Conservation (phyloP, 2,329 filamentous ascomycete genomes). For the Drechslerella dactyloides region DNA sequence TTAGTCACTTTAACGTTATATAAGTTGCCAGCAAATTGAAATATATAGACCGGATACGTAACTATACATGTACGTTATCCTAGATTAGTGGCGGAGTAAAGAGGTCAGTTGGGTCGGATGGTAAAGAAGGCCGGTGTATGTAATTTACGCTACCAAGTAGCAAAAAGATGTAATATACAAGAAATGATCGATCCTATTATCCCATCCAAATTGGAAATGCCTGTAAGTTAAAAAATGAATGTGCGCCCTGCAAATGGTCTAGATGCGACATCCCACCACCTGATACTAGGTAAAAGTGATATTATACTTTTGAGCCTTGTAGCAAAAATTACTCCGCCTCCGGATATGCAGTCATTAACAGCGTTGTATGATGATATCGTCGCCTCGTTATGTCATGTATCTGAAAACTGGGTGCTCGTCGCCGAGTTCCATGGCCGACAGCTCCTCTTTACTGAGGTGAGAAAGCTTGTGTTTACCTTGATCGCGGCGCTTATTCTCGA, state of each 20-base stretch:
- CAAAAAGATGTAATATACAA: neutral
- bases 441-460: conserved; percentile 66
- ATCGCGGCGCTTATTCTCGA: conserved; percentile 68
- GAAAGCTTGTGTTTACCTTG: conserved; percentile 60
- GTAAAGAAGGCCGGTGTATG: too few relatives aligned
- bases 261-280: conserved; percentile 7
- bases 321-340: too few relatives aligned
- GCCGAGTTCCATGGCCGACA: conserved; percentile 65
- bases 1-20: too few relatives aligned
- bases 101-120: too few relatives aligned
- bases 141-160: neutral
- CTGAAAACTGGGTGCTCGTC: conserved; percentile 68
- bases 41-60: too few relatives aligned
- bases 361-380: neutral
- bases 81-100: too few relatives aligned
- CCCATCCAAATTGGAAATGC: neutral
- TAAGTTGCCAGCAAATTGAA: too few relatives aligned
- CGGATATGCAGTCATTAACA: too few relatives aligned
- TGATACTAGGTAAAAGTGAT: conserved; percentile 11
- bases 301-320: conserved; percentile 7
- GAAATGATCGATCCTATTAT: neutral
- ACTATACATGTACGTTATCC: too few relatives aligned
- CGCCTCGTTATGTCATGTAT: conserved; percentile 63
- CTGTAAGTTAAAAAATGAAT: conserved; percentile 23
- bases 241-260: conserved; percentile 42